phyloP scores from a whole-genome alignment of 192 early-diverging fungal genomes.

The Funneliformis mosseae region DNA sequence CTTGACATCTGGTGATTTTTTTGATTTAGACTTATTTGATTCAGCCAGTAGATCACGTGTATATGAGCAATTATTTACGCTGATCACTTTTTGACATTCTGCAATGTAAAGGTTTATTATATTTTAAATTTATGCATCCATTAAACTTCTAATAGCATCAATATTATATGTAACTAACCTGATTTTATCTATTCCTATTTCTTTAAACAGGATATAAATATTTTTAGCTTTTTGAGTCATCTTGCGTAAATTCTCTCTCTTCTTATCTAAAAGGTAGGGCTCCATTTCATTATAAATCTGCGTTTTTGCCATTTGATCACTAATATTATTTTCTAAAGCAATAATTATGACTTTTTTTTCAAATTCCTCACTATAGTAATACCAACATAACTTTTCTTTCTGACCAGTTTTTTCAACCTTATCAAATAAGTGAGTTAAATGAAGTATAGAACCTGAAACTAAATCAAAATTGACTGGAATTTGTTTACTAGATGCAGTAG shows the following conservation, averaged over 20 bases:
- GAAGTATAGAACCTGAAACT: slow-evolving; percentile 11
- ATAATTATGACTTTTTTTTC: slow-evolving; percentile 8
- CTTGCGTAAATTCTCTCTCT: background rate
- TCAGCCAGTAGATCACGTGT: background rate
- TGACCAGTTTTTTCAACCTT: slow-evolving; percentile 20
- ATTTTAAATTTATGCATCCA: background rate
- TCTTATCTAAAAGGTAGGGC: background rate
- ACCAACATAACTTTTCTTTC: slow-evolving; percentile 21
- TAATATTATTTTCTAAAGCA: slow-evolving; percentile 17
- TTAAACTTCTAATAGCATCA: background rate
- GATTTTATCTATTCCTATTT: no score
- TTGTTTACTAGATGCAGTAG: slow-evolving; percentile 4
- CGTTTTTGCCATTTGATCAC: background rate
- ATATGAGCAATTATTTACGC: no score
- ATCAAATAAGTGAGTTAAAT: slow-evolving; percentile 3
- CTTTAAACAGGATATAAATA: background rate
- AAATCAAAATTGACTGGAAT: background rate
- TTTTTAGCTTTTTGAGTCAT: background rate
- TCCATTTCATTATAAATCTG: slow-evolving; percentile 1
- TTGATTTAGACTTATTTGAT: slow-evolving; percentile 14
- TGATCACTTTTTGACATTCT: background rate
- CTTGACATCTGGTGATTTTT: slow-evolving; percentile 1
- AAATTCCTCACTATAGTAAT: slow-evolving; percentile 28
- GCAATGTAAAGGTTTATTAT: slow-evolving; percentile 6
- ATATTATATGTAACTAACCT: background rate